These are phyloP conservation scores for Achaetomiella virescens DNA, from an alignment of 495 filamentous ascomycete genomes.

Conservation along the genomic window DNA sequence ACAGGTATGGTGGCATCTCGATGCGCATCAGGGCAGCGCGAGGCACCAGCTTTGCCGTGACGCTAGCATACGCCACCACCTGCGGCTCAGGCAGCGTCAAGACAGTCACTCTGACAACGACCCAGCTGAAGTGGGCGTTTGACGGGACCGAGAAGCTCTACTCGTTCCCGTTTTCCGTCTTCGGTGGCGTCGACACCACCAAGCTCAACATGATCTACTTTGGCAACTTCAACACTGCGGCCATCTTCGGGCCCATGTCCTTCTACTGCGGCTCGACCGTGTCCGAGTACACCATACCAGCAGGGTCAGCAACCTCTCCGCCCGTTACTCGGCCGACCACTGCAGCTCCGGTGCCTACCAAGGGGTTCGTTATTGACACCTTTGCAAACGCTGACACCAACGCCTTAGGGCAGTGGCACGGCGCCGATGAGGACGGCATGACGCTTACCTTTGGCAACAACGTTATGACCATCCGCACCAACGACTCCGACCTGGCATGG, in stretches of 20 bases:
- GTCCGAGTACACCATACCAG: slow-evolving; percentile 44
- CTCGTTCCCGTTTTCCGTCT: slow-evolving; percentile 51
- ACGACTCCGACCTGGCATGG: slow-evolving; percentile 63
- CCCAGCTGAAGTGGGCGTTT: slow-evolving; percentile 54
- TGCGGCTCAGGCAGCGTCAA: slow-evolving; percentile 37
- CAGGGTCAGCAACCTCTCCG: slow-evolving; percentile 21
- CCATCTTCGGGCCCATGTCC: slow-evolving; percentile 52
- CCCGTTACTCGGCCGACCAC: slow-evolving; percentile 34
- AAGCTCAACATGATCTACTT: slow-evolving; percentile 51
- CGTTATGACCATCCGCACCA: slow-evolving; percentile 53
- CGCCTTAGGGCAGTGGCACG: slow-evolving; percentile 65
- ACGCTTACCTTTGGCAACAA: slow-evolving; percentile 43
- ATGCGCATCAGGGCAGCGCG: slow-evolving; percentile 50
- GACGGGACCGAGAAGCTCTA: slow-evolving; percentile 57
- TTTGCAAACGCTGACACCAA: slow-evolving; percentile 54
- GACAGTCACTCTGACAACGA: slow-evolving; percentile 34
- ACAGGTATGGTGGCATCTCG: slow-evolving; percentile 53
- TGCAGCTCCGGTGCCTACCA: slow-evolving; percentile 43
- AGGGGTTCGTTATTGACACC: slow-evolving; percentile 59
- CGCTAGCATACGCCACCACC: slow-evolving; percentile 42
- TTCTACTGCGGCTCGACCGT: slow-evolving; percentile 53
- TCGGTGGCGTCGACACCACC: slow-evolving; percentile 43
- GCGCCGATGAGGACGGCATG: slow-evolving; percentile 54
- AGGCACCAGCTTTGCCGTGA: slow-evolving; percentile 49
- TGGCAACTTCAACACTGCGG: slow-evolving; percentile 36